A percentile compares a stretch with the other conserved stretches of the same genome.
These are phyloP conservation scores for Apiospora arundinis DNA, from an alignment of 2,329 filamentous ascomycete genomes.

Conservation along the genomic window DNA sequence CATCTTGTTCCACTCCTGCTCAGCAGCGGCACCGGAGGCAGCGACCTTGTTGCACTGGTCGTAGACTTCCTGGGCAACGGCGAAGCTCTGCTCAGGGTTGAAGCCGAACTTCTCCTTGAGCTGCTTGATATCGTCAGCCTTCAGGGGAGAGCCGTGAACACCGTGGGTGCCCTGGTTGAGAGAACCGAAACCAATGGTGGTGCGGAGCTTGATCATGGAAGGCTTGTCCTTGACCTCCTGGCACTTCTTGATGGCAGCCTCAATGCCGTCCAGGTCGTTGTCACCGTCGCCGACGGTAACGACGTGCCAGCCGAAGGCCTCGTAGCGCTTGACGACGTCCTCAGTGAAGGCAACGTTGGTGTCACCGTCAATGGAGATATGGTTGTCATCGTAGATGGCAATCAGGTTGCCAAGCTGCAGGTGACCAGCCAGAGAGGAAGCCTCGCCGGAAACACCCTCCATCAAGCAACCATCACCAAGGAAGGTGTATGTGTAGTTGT, in stretches of 20 bases:
- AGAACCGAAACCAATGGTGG: conserved; percentile 96
- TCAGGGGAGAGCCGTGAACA: conserved; percentile 95
- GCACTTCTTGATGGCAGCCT: conserved; percentile 84
- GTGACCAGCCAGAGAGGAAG: conserved; percentile 90
- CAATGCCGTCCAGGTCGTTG: conserved; percentile 84
- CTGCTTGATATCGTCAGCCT: conserved; percentile 90
- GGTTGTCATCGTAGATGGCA: conserved; percentile 97
- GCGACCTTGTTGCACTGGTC: conserved; percentile 87
- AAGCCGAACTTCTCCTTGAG: conserved; percentile 97
- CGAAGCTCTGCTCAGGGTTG: conserved; percentile 91
- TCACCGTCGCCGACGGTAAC: conserved; percentile 87
- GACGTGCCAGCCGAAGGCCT: conserved; percentile 96
- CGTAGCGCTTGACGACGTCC: conserved; percentile 92
- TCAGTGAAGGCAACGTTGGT: conserved; percentile 97
- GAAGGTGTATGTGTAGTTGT: conserved; percentile 98
- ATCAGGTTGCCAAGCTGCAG: conserved; percentile 98
- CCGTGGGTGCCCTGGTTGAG: conserved; percentile 90
- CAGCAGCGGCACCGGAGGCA: conserved; percentile 83
- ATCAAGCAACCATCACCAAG: conserved; percentile 98
- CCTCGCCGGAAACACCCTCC: conserved; percentile 96
- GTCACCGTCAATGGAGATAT: conserved; percentile 94
- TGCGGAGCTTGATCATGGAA: conserved; percentile 93
- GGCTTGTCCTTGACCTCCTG: conserved; percentile 95
- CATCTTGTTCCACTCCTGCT: conserved; percentile 95
- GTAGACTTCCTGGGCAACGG: conserved; percentile 93